Percentiles rank a stretch among this genome's conserved stretches.
Conservation (phyloP, 345 rosid genomes). For the Citrus maxima region DNA sequence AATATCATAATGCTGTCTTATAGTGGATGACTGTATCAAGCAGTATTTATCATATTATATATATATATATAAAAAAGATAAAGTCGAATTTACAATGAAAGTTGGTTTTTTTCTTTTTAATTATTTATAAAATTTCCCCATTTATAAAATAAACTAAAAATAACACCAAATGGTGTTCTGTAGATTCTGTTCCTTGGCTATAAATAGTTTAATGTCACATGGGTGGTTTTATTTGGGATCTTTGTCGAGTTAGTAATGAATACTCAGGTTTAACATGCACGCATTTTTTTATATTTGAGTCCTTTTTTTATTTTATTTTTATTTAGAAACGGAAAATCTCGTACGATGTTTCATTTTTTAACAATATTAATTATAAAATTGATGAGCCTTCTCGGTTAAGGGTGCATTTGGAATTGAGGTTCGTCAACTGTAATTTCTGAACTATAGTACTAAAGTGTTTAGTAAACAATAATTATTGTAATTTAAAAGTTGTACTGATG, state of each 20-base stretch:
- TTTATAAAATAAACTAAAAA: background rate
- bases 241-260: background rate
- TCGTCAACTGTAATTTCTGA: fast-evolving
- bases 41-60: background rate
- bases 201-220: background rate
- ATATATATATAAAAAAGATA: no score
- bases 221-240: background rate
- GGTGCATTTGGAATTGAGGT: no score
- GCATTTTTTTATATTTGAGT: background rate
- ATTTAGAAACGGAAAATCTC: background rate
- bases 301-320: no score
- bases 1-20: background rate
- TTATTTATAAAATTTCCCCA: background rate
- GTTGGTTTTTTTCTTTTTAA: background rate
- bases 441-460: no score
- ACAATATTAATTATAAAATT: no score
- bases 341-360: no score
- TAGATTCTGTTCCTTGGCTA: background rate
- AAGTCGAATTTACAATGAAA: background rate
- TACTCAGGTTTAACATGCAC: background rate
- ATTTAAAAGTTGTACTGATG: no score
- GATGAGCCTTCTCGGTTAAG: no score
- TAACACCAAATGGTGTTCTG: background rate
- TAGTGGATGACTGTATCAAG: background rate
- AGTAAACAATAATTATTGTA: fast-evolving